Percentiles rank a stretch among this genome's conserved stretches.
phyloP scores from a whole-genome alignment of 441 rosid genomes.

The Corymbia citriodora region DNA sequence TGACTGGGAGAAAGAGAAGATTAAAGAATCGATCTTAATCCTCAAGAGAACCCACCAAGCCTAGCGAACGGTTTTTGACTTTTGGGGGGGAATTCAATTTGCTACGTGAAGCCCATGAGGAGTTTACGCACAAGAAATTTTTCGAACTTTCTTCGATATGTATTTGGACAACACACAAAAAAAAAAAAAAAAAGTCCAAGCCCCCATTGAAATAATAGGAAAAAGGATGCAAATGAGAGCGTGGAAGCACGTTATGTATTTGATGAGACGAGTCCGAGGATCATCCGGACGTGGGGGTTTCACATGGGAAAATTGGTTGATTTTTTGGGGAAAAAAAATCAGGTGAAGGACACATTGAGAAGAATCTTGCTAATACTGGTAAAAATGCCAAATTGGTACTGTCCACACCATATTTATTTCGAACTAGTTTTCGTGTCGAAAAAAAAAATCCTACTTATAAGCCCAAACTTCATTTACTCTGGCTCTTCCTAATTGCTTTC shows the following conservation, averaged over 20 bases:
- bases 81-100: not conserved
- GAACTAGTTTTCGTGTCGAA: accelerated
- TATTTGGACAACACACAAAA: not conserved
- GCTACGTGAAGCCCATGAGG: not conserved
- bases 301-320: not conserved
- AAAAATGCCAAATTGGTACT: accelerated
- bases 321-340: not conserved
- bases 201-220: not conserved
- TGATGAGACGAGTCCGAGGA: not conserved
- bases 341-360: no score
- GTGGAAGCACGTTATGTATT: not conserved
- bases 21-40: not conserved
- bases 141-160: not conserved
- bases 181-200: not conserved
- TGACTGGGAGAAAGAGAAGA: not conserved
- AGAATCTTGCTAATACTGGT: no score
- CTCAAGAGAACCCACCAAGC: no score
- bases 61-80: no score
- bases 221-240: not conserved
- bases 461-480: no score
- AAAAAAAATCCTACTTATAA: no score
- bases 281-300: not conserved
- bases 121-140: not conserved
- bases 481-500: no score
- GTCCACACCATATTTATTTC: not conserved